These are phyloP conservation scores for Aspergillus carlsbadensis DNA, from an alignment of 495 filamentous ascomycete genomes.

Conservation along the genomic window DNA sequence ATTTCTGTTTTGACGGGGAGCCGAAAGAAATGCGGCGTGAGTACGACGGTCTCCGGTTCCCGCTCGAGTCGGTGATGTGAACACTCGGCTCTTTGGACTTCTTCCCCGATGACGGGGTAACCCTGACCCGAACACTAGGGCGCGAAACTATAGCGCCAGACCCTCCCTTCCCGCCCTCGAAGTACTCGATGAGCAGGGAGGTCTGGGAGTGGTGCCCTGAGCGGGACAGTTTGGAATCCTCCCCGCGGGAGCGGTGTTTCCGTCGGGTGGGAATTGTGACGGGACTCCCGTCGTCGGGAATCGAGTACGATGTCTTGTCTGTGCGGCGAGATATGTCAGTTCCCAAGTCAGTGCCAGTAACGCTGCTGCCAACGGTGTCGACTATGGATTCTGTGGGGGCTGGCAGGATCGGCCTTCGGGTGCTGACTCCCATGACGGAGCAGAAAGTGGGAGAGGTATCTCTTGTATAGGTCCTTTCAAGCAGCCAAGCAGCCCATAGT, in stretches of 20 bases:
- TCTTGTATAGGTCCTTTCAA: conserved; percentile 18
- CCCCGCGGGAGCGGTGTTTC: conserved; percentile 54
- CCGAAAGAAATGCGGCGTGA: conserved; percentile 61
- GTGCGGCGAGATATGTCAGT: conserved; percentile 75
- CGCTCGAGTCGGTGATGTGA: conserved; percentile 76
- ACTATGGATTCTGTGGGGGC: conserved; percentile 78
- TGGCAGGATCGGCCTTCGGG: conserved; percentile 67
- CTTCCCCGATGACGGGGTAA: conserved; percentile 73
- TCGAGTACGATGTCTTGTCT: conserved; percentile 80
- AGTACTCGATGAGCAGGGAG: conserved; percentile 96
- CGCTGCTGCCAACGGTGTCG: conserved; percentile 54
- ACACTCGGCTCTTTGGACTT: conserved; percentile 65
- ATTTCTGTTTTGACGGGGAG: conserved; percentile 56
- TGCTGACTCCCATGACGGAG: conserved; percentile 69
- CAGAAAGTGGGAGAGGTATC: conserved; percentile 12
- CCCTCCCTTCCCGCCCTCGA: conserved; percentile 82
- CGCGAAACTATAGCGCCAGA: conserved; percentile 57
- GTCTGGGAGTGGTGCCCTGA: conserved; percentile 72
- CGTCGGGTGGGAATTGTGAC: conserved; percentile 79
- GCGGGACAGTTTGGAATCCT: conserved; percentile 49
- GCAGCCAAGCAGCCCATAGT: conserved; percentile 39
- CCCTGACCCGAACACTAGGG: conserved; percentile 91
- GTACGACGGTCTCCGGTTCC: conserved; percentile 62
- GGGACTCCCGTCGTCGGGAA: conserved; percentile 93
- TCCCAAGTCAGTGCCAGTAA: conserved; percentile 70